Percentiles rank a stretch among this genome's conserved stretches.
Evolutionary conservation across 108 stramenopile genomes (phyloP).

Genomic region (Skeletonema grethae): DNA sequence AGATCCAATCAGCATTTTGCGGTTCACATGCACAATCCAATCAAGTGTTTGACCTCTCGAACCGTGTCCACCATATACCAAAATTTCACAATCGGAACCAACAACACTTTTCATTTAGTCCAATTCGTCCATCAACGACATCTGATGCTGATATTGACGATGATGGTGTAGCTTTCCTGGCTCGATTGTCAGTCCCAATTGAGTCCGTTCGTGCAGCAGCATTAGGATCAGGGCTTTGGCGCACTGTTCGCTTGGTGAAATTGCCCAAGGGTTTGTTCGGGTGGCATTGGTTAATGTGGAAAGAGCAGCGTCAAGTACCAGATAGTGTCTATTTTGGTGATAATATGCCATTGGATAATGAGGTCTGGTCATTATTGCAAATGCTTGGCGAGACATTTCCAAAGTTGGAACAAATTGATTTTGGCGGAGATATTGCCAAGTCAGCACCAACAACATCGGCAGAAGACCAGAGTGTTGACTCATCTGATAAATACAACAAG

Average conservation of each 20-base stretch:
- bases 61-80: conserved; percentile 21
- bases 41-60: conserved; percentile 38
- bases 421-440: conserved; percentile 41
- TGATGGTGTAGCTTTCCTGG: conserved; percentile 7
- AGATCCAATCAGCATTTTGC: conserved; percentile 34
- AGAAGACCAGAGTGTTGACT: neutral
- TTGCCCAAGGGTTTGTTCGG: conserved; percentile 40
- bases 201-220: conserved; percentile 42
- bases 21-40: conserved; percentile 48
- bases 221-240: conserved; percentile 46
- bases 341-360: conserved; percentile 22
- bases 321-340: conserved; percentile 6
- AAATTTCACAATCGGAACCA: conserved; percentile 14
- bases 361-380: conserved; percentile 33
- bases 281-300: conserved; percentile 31
- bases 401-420: conserved; percentile 39
- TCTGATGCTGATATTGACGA: neutral
- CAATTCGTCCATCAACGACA: neutral
- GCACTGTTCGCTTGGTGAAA: conserved; percentile 39
- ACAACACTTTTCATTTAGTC: neutral
- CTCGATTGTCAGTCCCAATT: conserved; percentile 32
- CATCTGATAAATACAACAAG: neutral
- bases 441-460: neutral
- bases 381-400: conserved; percentile 43
- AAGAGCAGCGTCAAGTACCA: conserved; percentile 2